phyloP scores from a whole-genome alignment of 768 basidiomycete species.

The Erythrobasidium yunnanense region DNA sequence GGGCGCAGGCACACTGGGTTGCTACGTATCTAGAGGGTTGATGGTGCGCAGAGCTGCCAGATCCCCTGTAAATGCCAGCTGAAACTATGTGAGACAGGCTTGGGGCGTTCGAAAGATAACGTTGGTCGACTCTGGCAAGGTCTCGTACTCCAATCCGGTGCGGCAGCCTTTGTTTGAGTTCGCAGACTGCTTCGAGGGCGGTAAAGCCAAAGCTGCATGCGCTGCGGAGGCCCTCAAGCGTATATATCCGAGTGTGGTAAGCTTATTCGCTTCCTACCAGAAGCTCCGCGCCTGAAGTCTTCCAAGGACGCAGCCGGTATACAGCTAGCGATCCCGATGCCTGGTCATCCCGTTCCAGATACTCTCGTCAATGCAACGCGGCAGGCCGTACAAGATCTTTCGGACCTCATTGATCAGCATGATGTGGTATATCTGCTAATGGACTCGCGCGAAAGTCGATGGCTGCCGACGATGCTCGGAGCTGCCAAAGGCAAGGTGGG shows the following conservation, averaged over 20 bases:
- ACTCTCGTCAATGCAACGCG: conserved; percentile 51
- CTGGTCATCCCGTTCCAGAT: conserved; percentile 76
- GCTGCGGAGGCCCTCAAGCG: conserved; percentile 74
- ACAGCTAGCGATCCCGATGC: conserved; percentile 82
- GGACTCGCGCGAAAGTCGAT: conserved; percentile 96
- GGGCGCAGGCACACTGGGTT: conserved; percentile 91
- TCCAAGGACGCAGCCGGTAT: conserved; percentile 68
- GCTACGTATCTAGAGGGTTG: conserved; percentile 81
- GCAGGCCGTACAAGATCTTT: conserved; percentile 61
- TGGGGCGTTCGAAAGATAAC: conserved; percentile 95
- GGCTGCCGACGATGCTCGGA: conserved; percentile 84
- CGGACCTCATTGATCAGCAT: conserved; percentile 67
- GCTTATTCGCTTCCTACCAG: conserved; percentile 44
- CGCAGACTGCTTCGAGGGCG: conserved; percentile 80
- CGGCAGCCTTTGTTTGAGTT: conserved; percentile 94
- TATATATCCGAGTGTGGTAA: conserved; percentile 84
- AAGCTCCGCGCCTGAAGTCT: too few relatives aligned
- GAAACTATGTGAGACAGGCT: conserved; percentile 50
- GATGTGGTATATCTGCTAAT: conserved; percentile 87
- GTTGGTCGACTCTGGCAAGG: conserved; percentile 75
- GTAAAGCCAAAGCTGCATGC: conserved; percentile 82
- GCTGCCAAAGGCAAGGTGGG: conserved; percentile 71
- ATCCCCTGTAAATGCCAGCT: not conserved
- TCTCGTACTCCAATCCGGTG: conserved; percentile 95
- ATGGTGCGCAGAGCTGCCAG: conserved; percentile 52